Evolutionary conservation across 1,284 basidiomycete genomes (phyloP).

Genomic region (Phylloboletellus chloephorus): DNA sequence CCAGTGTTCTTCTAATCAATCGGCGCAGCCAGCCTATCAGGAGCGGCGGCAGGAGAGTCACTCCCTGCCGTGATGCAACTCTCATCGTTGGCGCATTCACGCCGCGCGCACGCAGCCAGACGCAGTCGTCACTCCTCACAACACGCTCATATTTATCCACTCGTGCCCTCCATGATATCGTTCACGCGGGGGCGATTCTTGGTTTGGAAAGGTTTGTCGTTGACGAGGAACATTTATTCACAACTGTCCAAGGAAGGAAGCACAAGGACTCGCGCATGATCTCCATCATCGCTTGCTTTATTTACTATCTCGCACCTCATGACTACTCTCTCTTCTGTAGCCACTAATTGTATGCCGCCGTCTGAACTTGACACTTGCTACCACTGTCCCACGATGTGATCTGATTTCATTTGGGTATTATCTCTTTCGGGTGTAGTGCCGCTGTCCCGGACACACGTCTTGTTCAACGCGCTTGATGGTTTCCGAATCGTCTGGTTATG

Average conservation of each 20-base stretch:
- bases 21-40: not conserved
- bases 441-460: too few relatives aligned
- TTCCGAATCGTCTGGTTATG: too few relatives aligned
- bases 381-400: not conserved
- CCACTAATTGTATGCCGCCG: constrained; percentile 10
- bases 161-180: constrained; percentile 10
- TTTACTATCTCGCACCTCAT: constrained; percentile 8
- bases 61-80: not conserved
- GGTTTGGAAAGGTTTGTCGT: constrained; percentile 8
- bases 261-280: constrained; percentile 15
- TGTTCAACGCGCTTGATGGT: too few relatives aligned
- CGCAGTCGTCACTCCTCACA: too few relatives aligned
- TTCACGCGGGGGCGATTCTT: constrained; percentile 1
- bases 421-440: too few relatives aligned
- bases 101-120: not conserved
- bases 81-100: not conserved
- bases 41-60: not conserved
- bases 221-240: constrained; percentile 18
- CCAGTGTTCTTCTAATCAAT: constrained; percentile 47
- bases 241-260: constrained; percentile 19
- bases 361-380: constrained; percentile 8
- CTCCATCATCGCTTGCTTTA: constrained; percentile 4
- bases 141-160: constrained; percentile 8
- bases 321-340: constrained; percentile 17
- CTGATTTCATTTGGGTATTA: constrained; percentile 2